These are phyloP conservation scores for Cyphellophora attinorum DNA, from an alignment of 2,329 filamentous ascomycete genomes.

Conservation along the genomic window DNA sequence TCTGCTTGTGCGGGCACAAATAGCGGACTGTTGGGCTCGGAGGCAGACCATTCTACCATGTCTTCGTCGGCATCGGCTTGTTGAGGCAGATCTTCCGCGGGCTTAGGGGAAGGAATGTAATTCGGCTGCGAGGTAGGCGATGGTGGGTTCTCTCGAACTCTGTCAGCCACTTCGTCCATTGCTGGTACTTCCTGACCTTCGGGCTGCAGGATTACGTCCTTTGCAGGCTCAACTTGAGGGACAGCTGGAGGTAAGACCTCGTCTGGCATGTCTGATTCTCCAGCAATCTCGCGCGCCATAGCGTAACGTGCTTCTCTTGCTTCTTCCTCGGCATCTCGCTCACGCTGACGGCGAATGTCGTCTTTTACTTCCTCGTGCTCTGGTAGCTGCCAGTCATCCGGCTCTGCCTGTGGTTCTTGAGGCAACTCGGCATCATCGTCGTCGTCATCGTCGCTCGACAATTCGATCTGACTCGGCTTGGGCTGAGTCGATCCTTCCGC, in stretches of 20 bases:
- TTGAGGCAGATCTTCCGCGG: neutral
- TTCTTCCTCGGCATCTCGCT: slow-evolving; percentile 22
- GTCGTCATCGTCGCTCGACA: slow-evolving; percentile 19
- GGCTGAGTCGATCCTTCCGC: slow-evolving; percentile 16
- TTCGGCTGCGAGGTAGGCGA: slow-evolving; percentile 13
- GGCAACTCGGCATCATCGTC: slow-evolving; percentile 5
- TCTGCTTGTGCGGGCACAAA: slow-evolving; percentile 12
- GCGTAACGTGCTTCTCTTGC: slow-evolving; percentile 33
- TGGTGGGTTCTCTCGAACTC: slow-evolving; percentile 31
- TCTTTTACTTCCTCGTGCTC: slow-evolving; percentile 23
- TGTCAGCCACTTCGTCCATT: slow-evolving; percentile 37
- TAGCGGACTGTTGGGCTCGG: slow-evolving; percentile 12
- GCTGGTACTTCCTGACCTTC: slow-evolving; percentile 13
- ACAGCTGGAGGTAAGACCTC: no score
- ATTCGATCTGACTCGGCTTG: slow-evolving; percentile 21
- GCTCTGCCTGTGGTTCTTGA: slow-evolving; percentile 6
- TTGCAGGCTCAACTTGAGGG: no score
- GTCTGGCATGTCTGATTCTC: no score
- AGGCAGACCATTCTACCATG: slow-evolving; percentile 22
- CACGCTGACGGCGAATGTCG: slow-evolving; percentile 21
- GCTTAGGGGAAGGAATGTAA: slow-evolving; percentile 7
- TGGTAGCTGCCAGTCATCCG: slow-evolving; percentile 22
- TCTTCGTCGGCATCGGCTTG: slow-evolving; percentile 11
- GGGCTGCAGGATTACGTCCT: no score
- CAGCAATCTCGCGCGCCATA: slow-evolving; percentile 16